Evolutionary conservation across 768 basidiomycete genomes (phyloP), one percentile per base, ranked within the genome.

Genomic region (Leccinum aurantiacum): DNA sequence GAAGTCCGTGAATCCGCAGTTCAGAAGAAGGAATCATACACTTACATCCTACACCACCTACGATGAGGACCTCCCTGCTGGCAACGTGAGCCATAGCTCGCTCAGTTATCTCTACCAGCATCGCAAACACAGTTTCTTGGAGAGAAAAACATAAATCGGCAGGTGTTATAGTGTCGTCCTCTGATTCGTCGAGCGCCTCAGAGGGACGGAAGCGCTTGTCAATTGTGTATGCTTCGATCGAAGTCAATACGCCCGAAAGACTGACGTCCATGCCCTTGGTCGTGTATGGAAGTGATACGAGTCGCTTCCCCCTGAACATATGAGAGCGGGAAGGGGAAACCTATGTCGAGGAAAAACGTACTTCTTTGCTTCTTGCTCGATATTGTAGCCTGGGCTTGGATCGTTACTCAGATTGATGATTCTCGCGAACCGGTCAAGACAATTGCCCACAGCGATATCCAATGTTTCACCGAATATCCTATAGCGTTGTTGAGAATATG

Each of bases 211-310:
- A 98, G n/a, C 89, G 85, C 71, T 89, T 91, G 77, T 98, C 94
- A 56, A 76, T 66, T 4, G 93, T 97, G 68, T 93, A 95, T 2
- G 89, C 86, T 76, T 98, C 97, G 9, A 86, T 84, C 2, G 93
- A 87, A 4, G 92, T 89, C 47, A 98, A 77, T 58, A 99, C 88
- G 1, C 97, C 97, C n/a, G 95, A 95, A 62, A 99, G 80, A 65
- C 94, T 91, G 64, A 98, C 77, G 72, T 99, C 97, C 97, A 99
- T 99, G 29, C 97, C 97, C 71, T 99, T 99, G 1, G 95, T 99
- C 3, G 95, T 83, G 72, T 98, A 99, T 3, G 97, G 95, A 50
- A 99, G 79, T 3, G 88, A 77, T 2, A 98, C 73, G 2, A 98
- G 78, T 15, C 89, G 85, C 68, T 84, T 91, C 13, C 96, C 96